Evolutionary conservation across 768 basidiomycete genomes (phyloP).

Genomic region (Paxillus ammoniavirescens): DNA sequence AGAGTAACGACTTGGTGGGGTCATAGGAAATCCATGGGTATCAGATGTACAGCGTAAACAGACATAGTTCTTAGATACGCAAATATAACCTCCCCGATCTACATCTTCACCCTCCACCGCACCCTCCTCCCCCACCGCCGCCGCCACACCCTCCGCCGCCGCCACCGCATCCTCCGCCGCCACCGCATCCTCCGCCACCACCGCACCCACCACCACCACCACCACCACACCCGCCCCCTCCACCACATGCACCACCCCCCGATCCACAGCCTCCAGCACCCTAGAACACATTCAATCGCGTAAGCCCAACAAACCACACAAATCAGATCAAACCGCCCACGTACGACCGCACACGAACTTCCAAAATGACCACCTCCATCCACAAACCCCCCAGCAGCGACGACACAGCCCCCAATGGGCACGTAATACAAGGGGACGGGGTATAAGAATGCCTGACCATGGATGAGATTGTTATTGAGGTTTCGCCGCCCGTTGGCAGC

Average conservation of each 20-base stretch:
- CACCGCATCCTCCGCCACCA: neutral
- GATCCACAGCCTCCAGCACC: neutral
- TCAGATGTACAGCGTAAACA: too few species aligned
- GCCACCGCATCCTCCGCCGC: neutral
- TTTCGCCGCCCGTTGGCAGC: neutral
- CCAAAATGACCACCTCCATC: neutral
- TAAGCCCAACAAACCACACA: neutral
- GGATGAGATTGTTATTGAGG: constrained; percentile 1
- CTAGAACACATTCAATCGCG: neutral
- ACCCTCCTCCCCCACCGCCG: too few species aligned
- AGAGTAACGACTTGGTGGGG: too few species aligned
- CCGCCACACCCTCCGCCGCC: too few species aligned
- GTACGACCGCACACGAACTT: neutral
- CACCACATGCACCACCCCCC: neutral
- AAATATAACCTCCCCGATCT: too few species aligned
- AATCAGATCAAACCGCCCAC: neutral
- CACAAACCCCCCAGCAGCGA: constrained; percentile 4
- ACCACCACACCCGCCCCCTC: neutral
- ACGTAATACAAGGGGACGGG: constrained; percentile 37
- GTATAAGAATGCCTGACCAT: constrained; percentile 37
- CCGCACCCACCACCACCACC: too few species aligned
- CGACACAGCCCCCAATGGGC: constrained; percentile 15
- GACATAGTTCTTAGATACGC: too few species aligned
- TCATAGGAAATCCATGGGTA: too few species aligned
- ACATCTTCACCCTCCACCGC: too few species aligned